Conservation (phyloP, 306 rosid genomes). For the Chamaecrista fasciculata region DNA sequence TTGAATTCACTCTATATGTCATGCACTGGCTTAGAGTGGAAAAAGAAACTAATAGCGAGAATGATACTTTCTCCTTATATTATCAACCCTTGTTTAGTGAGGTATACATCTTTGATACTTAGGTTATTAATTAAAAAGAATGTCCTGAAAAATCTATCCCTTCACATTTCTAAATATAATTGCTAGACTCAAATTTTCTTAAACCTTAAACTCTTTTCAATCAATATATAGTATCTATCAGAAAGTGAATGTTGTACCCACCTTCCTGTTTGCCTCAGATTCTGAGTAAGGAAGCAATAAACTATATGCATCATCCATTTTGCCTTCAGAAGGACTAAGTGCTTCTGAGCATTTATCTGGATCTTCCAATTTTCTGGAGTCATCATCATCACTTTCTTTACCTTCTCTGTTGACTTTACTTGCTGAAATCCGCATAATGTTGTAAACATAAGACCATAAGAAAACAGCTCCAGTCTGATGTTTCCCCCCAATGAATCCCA, state of each 20-base stretch:
- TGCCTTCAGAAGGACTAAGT: constrained; percentile 35
- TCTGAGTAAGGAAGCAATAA: constrained; percentile 38
- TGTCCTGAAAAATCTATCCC: neutral
- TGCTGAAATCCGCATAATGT: constrained; percentile 63
- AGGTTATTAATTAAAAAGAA: neutral
- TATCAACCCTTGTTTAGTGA: neutral
- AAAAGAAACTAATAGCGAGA: neutral
- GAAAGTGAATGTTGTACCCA: neutral
- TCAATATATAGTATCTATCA: neutral
- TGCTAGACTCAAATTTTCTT: neutral
- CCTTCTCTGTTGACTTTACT: constrained; percentile 28
- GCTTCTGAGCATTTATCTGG: constrained; percentile 35
- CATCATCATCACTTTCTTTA: neutral
- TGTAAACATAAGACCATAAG: constrained; percentile 84
- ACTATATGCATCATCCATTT: constrained; percentile 39
- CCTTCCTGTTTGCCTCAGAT: constrained; percentile 36
- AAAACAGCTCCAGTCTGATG: constrained; percentile 64
- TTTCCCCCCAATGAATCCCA: constrained; percentile 21
- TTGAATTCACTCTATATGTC: constrained; percentile 8
- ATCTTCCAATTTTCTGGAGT: constrained; percentile 26
- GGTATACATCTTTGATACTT: neutral
- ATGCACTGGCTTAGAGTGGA: constrained; percentile 1
- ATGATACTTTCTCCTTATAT: neutral
- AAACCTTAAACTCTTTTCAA: neutral
- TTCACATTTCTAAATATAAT: neutral